These are phyloP conservation scores for Candida tammaniensis DNA, from an alignment of 805 yeast genomes.

Conservation along the genomic window DNA sequence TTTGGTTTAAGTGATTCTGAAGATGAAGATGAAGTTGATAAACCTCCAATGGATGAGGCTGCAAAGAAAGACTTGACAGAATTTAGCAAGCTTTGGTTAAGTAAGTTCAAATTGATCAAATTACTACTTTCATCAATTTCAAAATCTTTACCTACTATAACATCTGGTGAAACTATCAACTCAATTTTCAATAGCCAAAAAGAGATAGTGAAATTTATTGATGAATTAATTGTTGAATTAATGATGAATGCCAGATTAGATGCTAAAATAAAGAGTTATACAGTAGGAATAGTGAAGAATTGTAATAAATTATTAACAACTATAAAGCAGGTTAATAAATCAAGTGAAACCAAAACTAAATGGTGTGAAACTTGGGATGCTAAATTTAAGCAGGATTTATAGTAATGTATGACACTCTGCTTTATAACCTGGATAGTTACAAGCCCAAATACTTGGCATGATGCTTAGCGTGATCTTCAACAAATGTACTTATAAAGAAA, in stretches of 20 bases:
- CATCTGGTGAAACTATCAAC: conserved; percentile 46
- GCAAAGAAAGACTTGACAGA: conserved; percentile 28
- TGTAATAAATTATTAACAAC: conserved; percentile 30
- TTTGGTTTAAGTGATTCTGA: conserved; percentile 44
- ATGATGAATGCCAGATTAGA: conserved; percentile 47
- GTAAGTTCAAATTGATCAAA: conserved; percentile 54
- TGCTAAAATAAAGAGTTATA: conserved; percentile 24
- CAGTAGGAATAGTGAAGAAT: conserved; percentile 22
- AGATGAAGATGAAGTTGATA: conserved; percentile 15
- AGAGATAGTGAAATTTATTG: conserved; percentile 46
- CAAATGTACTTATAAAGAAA: conserved; percentile 78
- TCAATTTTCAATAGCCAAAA: conserved; percentile 42
- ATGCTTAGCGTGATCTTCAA: conserved; percentile 78
- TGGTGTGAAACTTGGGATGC: conserved; percentile 57
- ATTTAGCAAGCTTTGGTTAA: conserved; percentile 49
- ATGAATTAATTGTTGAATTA: conserved; percentile 56
- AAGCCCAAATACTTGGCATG: conserved; percentile 68
- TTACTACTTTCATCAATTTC: conserved; percentile 55
- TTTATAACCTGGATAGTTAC: conserved; percentile 2
- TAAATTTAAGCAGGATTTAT: conserved; percentile 30
- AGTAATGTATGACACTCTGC: conserved; percentile 2
- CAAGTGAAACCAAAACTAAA: conserved; percentile 50
- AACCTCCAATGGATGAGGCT: conserved; percentile 20
- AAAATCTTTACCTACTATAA: conserved; percentile 52
- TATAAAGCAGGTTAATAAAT: conserved; percentile 46